Evolutionary conservation across 2,329 filamentous ascomycete genomes (phyloP).

Genomic region (Epichloe hybrida): DNA sequence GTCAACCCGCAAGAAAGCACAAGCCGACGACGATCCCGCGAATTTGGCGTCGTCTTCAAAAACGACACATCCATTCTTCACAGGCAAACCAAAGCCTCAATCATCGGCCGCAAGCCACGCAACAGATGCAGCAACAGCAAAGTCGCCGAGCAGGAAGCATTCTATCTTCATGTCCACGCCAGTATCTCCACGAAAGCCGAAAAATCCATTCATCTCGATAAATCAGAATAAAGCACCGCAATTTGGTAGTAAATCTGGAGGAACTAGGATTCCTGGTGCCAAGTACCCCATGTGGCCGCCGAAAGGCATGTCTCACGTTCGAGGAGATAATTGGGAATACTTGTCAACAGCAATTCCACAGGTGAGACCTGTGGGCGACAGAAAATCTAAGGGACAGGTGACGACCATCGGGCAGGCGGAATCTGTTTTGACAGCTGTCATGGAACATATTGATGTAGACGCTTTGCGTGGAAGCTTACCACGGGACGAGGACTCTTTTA

Average conservation of each 20-base stretch:
- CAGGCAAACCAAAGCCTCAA: slow-evolving; percentile 18
- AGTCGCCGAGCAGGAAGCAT: slow-evolving; percentile 18
- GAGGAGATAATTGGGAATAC: slow-evolving; percentile 24
- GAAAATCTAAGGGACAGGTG: slow-evolving; percentile 37
- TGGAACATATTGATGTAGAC: slow-evolving; percentile 14
- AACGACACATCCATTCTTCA: slow-evolving; percentile 30
- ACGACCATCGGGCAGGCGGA: slow-evolving; percentile 28
- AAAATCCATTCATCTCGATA: slow-evolving; percentile 15
- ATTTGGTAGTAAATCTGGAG: slow-evolving; percentile 30
- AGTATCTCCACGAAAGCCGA: slow-evolving; percentile 33
- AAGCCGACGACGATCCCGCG: slow-evolving; percentile 4
- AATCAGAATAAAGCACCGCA: slow-evolving; percentile 19
- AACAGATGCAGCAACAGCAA: slow-evolving; percentile 11
- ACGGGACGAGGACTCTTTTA: slow-evolving; percentile 24
- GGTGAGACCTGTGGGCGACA: slow-evolving; percentile 8
- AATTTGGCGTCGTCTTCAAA: slow-evolving; percentile 13
- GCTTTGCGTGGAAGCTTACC: slow-evolving; percentile 16
- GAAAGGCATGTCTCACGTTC: slow-evolving; percentile 49
- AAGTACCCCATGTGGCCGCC: slow-evolving; percentile 60
- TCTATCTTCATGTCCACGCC: slow-evolving; percentile 40
- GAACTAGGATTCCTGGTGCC: slow-evolving; percentile 50
- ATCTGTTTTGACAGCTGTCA: slow-evolving; percentile 25
- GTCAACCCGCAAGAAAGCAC: background rate
- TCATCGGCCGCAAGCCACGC: slow-evolving; percentile 10
- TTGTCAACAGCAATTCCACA: background rate